These are phyloP conservation scores for Carex scoparia DNA, from an alignment of 176 grass and related monocot species.

Conservation along the genomic window DNA sequence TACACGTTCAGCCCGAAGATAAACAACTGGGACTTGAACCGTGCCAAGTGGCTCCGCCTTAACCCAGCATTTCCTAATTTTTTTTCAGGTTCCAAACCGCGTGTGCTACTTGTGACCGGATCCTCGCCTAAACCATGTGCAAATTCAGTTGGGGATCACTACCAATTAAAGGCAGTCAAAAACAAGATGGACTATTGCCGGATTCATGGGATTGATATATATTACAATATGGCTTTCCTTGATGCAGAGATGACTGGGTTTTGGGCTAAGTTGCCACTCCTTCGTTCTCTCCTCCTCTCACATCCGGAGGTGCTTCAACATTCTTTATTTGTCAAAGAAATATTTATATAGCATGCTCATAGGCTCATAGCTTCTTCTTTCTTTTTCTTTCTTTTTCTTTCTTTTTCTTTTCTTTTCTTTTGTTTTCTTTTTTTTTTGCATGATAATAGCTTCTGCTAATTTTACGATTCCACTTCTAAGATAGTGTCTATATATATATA, in stretches of 20 bases:
- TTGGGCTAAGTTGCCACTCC: constrained; percentile 90
- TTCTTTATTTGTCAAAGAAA: background rate
- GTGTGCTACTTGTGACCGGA: constrained; percentile 77
- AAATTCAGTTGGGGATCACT: constrained; percentile 65
- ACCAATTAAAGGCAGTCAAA: constrained; percentile 72
- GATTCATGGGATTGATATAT: constrained; percentile 75
- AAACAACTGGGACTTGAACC: constrained; percentile 61
- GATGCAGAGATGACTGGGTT: constrained; percentile 82
- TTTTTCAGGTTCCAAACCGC: constrained; percentile 30
- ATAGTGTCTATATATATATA: background rate
- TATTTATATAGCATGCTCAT: background rate
- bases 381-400: too few species aligned
- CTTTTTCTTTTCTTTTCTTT: too few species aligned
- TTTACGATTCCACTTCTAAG: background rate
- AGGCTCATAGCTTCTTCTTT: background rate
- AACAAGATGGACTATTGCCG: constrained; percentile 96
- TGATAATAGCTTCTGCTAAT: background rate
- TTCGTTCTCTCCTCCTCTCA: constrained; percentile 72
- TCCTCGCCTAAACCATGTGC: constrained; percentile 58
- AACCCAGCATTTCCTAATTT: constrained; percentile 44
- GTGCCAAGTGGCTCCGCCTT: constrained; percentile 53
- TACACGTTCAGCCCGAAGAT: constrained; percentile 68
- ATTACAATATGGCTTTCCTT: constrained; percentile 83
- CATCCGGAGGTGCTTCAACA: constrained; percentile 58
- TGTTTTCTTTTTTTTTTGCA: too few species aligned